A percentile compares a stretch with the other conserved stretches of the same genome.
Evolutionary conservation across 768 basidiomycete genomes (phyloP).

Genomic region (Nidularia sp.): DNA sequence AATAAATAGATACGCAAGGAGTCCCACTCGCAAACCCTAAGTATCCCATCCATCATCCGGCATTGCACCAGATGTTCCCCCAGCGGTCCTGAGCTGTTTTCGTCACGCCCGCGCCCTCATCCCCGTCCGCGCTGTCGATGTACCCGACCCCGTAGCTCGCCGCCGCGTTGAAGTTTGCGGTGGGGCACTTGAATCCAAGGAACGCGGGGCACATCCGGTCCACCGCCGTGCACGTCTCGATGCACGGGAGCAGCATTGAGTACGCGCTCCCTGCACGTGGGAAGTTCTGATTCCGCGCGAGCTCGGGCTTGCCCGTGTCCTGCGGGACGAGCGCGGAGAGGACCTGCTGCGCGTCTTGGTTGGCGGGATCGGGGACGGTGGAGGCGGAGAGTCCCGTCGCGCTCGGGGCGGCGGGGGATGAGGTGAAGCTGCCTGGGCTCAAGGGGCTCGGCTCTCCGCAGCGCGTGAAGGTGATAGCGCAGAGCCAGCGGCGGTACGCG

Average conservation of each 20-base stretch:
- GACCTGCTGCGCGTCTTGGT: conserved; percentile 23
- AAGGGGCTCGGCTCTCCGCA: conserved; percentile 54
- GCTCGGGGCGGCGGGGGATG: conserved; percentile 21
- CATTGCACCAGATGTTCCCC: conserved; percentile 79
- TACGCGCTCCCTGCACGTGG: conserved; percentile 45
- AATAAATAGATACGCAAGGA: background rate
- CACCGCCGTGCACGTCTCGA: conserved; percentile 71
- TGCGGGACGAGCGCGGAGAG: conserved; percentile 48
- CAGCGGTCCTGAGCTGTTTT: conserved; percentile 59
- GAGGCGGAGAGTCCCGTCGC: conserved; percentile 25
- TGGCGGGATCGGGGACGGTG: conserved; percentile 13
- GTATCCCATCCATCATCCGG: conserved; percentile 10
- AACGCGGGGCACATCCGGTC: conserved; percentile 78
- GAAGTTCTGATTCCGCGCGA: conserved; percentile 41
- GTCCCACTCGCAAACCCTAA: background rate
- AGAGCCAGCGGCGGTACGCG: conserved; percentile 77
- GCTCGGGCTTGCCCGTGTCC: conserved; percentile 23
- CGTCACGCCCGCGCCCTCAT: conserved; percentile 42
- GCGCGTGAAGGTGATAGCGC: conserved; percentile 67
- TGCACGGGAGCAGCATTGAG: conserved; percentile 68
- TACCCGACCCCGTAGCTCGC: conserved; percentile 76
- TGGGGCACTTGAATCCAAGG: conserved; percentile 68
- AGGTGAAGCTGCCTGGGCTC: conserved; percentile 27
- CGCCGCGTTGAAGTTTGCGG: conserved; percentile 53
- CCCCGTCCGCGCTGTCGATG: conserved; percentile 52